Evolutionary conservation across 164 flowering plant species (phyloP).

Genomic region (Umbilicus rupestris): DNA sequence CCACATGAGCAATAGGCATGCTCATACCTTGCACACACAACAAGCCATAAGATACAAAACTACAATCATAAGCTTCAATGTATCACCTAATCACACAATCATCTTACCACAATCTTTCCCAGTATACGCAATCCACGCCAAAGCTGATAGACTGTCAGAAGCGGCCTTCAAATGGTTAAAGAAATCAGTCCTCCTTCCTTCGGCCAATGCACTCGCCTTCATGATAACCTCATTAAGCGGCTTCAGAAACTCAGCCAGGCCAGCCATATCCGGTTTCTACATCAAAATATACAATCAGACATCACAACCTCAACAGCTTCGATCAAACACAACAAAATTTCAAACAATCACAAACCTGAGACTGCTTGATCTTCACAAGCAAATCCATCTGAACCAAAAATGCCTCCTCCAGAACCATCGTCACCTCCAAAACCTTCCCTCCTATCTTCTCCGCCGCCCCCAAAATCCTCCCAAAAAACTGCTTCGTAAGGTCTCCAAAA

Average conservation of each 20-base stretch:
- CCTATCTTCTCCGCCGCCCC: constrained; percentile 83
- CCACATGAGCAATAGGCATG: constrained; percentile 98
- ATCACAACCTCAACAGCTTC: not conserved
- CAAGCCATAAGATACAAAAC: not conserved
- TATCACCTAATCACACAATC: not conserved
- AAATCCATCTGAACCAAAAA: constrained; percentile 65
- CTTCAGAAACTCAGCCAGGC: constrained; percentile 67
- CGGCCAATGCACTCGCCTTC: constrained; percentile 73
- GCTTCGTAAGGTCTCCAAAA: constrained; percentile 48
- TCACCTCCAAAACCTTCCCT: constrained; percentile 63
- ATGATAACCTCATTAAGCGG: constrained; percentile 80
- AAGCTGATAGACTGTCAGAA: constrained; percentile 82
- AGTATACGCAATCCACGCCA: constrained; percentile 90
- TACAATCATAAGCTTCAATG: not conserved
- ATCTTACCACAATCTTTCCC: constrained; percentile 91
- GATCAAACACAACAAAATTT: not conserved
- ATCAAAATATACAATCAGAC: not conserved
- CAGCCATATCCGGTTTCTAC: constrained; percentile 79
- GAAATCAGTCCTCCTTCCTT: constrained; percentile 78
- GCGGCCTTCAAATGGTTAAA: constrained; percentile 80
- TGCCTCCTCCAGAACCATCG: constrained; percentile 55
- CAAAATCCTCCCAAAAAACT: constrained; percentile 42
- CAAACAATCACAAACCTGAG: constrained; percentile 37
- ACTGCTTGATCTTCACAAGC: constrained; percentile 57
- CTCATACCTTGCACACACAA: constrained; percentile 63